Percentiles rank a stretch among this genome's conserved stretches.
phyloP scores from a whole-genome alignment of 2,329 filamentous ascomycete genomes.

The Xylariaceae sp. region DNA sequence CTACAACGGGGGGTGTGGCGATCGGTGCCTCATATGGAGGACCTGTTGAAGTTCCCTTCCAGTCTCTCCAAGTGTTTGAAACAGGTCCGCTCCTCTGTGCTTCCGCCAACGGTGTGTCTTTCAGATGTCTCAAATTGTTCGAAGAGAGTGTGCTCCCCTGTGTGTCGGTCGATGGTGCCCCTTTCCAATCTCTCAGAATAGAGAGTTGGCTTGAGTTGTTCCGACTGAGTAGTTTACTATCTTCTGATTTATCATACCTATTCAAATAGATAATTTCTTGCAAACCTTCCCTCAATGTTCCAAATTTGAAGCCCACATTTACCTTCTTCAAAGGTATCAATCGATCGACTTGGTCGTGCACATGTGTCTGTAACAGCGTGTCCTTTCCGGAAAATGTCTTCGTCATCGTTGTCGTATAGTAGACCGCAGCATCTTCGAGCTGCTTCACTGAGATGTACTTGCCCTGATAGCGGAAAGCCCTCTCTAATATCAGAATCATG shows the following conservation, averaged over 20 bases:
- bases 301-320: constrained; percentile 18
- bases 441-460: constrained; percentile 23
- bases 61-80: not conserved
- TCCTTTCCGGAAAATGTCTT: constrained; percentile 8
- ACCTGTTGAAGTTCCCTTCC: constrained; percentile 17
- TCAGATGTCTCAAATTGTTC: not conserved
- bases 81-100: not conserved
- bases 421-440: constrained; percentile 18
- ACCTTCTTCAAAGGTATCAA: constrained; percentile 13
- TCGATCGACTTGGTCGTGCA: constrained; percentile 15
- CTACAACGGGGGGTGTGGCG: not conserved
- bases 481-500: constrained; percentile 22
- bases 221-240: not conserved
- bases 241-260: constrained; percentile 13
- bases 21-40: not conserved
- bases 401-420: constrained; percentile 16
- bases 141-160: not conserved
- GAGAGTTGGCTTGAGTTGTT: constrained; percentile 13
- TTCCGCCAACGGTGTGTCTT: not conserved
- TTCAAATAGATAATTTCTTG: constrained; percentile 23
- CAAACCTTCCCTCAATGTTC: constrained; percentile 8
- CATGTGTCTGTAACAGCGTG: constrained; percentile 11
- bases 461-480: constrained; percentile 17
- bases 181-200: too few relatives aligned
- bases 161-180: not conserved